Evolutionary conservation across 768 basidiomycete species (phyloP), one percentile per base, ranked within the genome.

Genomic region (Leccinum variicolor): DNA sequence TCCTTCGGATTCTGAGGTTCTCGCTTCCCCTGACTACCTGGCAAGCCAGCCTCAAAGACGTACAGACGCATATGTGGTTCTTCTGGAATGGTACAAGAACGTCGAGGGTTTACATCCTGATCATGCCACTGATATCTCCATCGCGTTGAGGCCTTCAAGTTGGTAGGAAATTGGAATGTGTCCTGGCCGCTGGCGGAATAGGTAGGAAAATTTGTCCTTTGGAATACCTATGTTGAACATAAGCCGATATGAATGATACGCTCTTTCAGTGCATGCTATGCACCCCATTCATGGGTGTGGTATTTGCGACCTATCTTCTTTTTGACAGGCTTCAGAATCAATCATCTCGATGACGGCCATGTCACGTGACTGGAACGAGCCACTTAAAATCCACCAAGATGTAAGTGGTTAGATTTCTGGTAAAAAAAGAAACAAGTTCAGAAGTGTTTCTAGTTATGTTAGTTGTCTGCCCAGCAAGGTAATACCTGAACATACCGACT

Each of bases 281-380:
- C 25, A n/a, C 15, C 25, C 46, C 13, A 50, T 54, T 39, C 29
- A 17, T 46, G 39, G 23, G 41, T 43, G 47, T 25, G 25, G 4
- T 25, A 25, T 25, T 41, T n/a, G 54, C 17, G 14, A 39, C 34
- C 50, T 17, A 14, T 34, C 33, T 4, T 49, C 34, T 46, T 33
- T 33, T 51, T 55, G 51, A 19, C 21, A 51, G 58, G 31, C 45
- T n/a, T 25, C 15, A 31, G 41, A 25, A 25, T 25, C 25, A 25
- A 3, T 3, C 25, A 25, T n/a, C n/a, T n/a, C n/a, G n/a, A n/a
- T 1, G 11, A 14, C 7, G 15, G 9, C 1, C 1, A 33, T 6
- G 17, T 64, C 63, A 62, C 57, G 49, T 54, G 64, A 64, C 17
- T 15, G 2, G 39, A 13, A 10, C 9, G 19, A 45, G 45, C 25